phyloP scores from a whole-genome alignment of 2,329 filamentous ascomycete species.

The Lachnellula arida region DNA sequence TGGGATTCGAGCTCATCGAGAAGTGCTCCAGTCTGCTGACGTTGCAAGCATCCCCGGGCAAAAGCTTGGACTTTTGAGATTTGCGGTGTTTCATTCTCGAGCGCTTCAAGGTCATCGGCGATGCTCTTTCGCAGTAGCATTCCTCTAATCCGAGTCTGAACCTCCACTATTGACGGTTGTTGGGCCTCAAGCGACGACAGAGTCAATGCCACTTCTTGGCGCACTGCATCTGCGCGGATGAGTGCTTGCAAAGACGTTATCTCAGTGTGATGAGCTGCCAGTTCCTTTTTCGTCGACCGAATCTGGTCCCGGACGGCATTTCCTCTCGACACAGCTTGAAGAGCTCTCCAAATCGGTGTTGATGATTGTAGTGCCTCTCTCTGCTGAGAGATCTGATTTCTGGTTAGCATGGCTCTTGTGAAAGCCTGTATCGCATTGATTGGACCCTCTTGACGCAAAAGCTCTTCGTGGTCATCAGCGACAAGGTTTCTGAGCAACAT shows the following conservation, averaged over 20 bases:
- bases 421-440: constrained; percentile 60
- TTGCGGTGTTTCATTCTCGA: constrained; percentile 52
- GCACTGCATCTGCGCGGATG: constrained; percentile 49
- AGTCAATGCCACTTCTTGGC: constrained; percentile 45
- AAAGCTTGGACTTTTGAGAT: constrained; percentile 63
- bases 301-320: constrained; percentile 43
- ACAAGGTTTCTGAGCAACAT: constrained; percentile 51
- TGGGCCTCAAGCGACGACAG: constrained; percentile 44
- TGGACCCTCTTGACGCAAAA: constrained; percentile 46
- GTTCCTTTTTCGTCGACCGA: constrained; percentile 43
- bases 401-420: constrained; percentile 57
- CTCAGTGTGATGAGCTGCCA: constrained; percentile 44
- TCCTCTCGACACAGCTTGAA: constrained; percentile 41
- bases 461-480: constrained; percentile 46
- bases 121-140: constrained; percentile 53
- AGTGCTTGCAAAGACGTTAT: constrained; percentile 32
- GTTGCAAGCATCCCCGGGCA: constrained; percentile 59
- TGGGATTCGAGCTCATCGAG: constrained; percentile 67
- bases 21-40: constrained; percentile 56
- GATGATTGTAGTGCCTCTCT: constrained; percentile 48
- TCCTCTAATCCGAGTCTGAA: constrained; percentile 58
- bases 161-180: constrained; percentile 42
- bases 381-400: constrained; percentile 49
- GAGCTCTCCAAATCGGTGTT: constrained; percentile 44
- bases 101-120: constrained; percentile 44